Evolutionary conservation across 257 asterid genomes (phyloP), one percentile per base, ranked within the genome.

Genomic region (Plantago ovata): DNA sequence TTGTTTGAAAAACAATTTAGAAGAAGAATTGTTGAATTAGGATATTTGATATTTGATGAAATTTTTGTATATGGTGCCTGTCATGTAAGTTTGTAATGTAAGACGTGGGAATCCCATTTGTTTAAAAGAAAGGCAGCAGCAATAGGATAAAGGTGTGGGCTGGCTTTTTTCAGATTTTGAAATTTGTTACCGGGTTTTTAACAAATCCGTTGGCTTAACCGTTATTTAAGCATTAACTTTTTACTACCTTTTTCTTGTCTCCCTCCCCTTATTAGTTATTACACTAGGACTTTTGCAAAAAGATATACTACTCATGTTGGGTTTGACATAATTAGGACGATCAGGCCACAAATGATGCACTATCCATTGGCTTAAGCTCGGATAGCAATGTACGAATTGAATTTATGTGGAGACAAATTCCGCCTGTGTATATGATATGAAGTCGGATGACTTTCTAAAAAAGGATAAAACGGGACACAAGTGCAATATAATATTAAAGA

Each of bases 161-260:
- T 42, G 69, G 68, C 72, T 55, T 80, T 69, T 70, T 79, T 74
- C 69, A 64, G 78, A 69, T 24, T 28, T 79, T 79, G 79, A 75
- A 84, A 57, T 47, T 22, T 69, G 63, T 72, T 77, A 83, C 78
- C 84, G 85, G 83, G 79, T 47, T 45, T 44, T 70, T 61, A 23
- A 67, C 72, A n/a, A n/a, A n/a, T n/a, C 87, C 83, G 89, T 81
- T 84, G 79, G 63, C 38, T 61, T 52, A 84, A 84, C 94, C 83
- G 83, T 79, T 75, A 68, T 50, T 53, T 77, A 68, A 28, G 61
- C 43, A 52, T 65, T 53, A 58, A 71, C 65, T 71, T 68, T 62
- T 72, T 65, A 19, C n/a, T 8, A 18, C 54, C 15, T 39, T 47
- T 53, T 48, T 32, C 65, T 69, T 68, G 60, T 60, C n/a, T n/a